Base-by-base conservation (phyloP, 139 green algal species). In the Chlamydomonas sphaeroides region DNA sequence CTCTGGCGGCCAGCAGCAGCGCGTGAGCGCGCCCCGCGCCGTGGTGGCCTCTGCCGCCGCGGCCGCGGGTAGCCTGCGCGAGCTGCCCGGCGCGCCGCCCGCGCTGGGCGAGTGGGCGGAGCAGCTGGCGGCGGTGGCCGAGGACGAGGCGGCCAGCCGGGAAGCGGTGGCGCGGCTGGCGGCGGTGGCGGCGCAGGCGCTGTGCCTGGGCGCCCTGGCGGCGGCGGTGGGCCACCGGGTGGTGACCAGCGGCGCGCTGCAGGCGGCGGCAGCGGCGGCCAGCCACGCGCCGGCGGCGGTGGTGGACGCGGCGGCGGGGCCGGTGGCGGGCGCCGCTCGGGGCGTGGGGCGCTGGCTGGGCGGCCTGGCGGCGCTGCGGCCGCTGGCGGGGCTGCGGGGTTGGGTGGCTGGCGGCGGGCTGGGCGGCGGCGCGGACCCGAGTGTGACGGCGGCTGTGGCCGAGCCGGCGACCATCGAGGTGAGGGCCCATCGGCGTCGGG, bases 101-200 rank as follows among this genome's bases (percentile, higher is more conserved):
- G 30, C 59, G n/a, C n/a, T 26, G 18, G 15, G 32, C 5, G 69
- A 77, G 38, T 77, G 69, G 69, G 36, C 45, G 51, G 53, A 35
- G 23, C 10, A 33, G 2, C 3, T 57, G 59, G 59, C 51, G 25
- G 49, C 41, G 7, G 72, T 35, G 6, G 38, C 56, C 39, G 41
- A 20, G n/a, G 75, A 72, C 33, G 75, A 73, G 62, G 61, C 62
- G 23, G n/a, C 26, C 56, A 49, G 42, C 32, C 62, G 32, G 0
- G 61, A 82, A 41, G 75, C 62, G 3, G 33, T 72, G 32, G 18
- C 62, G 20, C 61, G 75, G 3, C 38, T 82, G 62, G 75, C 75
- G 75, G 75, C 62, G 32, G 62, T 82, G 32, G 75, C 75, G 61
- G 59, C 62, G 61, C 75, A 82, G 42, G 75, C 75, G 11, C 39